These are phyloP conservation scores for Talaromyces verruculosus DNA, from an alignment of 2,329 filamentous ascomycete genomes.

Conservation along the genomic window DNA sequence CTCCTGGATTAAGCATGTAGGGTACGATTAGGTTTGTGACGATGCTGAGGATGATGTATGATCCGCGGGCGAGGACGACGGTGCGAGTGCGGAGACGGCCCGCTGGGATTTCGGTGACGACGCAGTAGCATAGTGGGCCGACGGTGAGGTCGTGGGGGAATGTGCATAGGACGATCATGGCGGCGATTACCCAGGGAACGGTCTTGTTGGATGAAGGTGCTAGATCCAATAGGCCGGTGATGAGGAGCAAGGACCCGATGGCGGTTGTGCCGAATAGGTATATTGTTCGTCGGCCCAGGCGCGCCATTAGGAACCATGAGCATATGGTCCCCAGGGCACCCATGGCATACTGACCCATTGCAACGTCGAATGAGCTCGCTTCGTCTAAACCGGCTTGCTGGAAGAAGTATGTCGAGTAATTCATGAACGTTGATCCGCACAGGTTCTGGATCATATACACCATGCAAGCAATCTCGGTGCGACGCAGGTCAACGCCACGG, in stretches of 20 bases:
- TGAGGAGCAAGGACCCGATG: slow-evolving; percentile 34
- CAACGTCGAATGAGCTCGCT: slow-evolving; percentile 52
- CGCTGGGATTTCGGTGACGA: slow-evolving; percentile 49
- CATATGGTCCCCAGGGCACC: slow-evolving; percentile 37
- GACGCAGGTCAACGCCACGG: slow-evolving; percentile 38
- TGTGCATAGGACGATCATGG: slow-evolving; percentile 40
- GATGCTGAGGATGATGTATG: slow-evolving; percentile 41
- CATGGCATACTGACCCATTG: slow-evolving; percentile 52
- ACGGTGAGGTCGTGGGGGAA: slow-evolving; percentile 44
- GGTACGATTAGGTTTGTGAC: slow-evolving; percentile 42
- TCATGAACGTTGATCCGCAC: slow-evolving; percentile 47
- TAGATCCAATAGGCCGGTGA: slow-evolving; percentile 39
- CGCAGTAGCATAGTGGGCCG: slow-evolving; percentile 46
- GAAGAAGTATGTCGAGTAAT: slow-evolving; percentile 55
- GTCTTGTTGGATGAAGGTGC: slow-evolving; percentile 55
- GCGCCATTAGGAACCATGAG: slow-evolving; percentile 35
- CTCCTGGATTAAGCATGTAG: slow-evolving; percentile 40
- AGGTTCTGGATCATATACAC: slow-evolving; percentile 47
- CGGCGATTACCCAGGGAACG: slow-evolving; percentile 38
- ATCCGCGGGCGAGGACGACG: slow-evolving; percentile 42
- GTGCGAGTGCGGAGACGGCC: slow-evolving; percentile 48
- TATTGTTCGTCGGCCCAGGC: slow-evolving; percentile 33
- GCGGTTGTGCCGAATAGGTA: slow-evolving; percentile 35
- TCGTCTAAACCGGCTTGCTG: slow-evolving; percentile 34
- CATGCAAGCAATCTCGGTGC: slow-evolving; percentile 44